These are phyloP conservation scores for Geotrichum klebahnii DNA, from an alignment of 1,139 yeast species.

Conservation along the genomic window DNA sequence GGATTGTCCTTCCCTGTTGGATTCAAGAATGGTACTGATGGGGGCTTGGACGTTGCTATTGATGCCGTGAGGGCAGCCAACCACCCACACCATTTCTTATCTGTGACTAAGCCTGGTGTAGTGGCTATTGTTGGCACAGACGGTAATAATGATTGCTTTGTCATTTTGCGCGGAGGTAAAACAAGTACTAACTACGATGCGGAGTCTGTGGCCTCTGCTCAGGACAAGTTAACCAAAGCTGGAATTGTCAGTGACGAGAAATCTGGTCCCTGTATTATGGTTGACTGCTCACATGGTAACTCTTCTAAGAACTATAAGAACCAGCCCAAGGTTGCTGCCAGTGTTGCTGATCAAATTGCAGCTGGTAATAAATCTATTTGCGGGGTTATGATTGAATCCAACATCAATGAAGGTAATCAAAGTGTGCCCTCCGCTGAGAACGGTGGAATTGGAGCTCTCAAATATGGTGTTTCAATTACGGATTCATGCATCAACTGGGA, in stretches of 20 bases:
- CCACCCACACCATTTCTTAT: slow-evolving; percentile 88
- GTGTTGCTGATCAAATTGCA: slow-evolving; percentile 69
- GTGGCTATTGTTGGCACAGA: slow-evolving; percentile 94
- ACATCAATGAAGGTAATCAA: slow-evolving; percentile 88
- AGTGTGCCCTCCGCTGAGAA: slow-evolving; percentile 58
- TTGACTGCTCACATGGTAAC: slow-evolving; percentile 97
- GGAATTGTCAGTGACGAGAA: slow-evolving; percentile 48
- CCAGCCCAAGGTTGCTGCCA: slow-evolving; percentile 88
- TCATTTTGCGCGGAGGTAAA: slow-evolving; percentile 93
- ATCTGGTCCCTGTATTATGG: slow-evolving; percentile 66
- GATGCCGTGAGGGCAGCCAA: slow-evolving; percentile 93
- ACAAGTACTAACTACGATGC: slow-evolving; percentile 85
- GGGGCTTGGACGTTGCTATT: slow-evolving; percentile 82
- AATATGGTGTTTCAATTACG: slow-evolving; percentile 91
- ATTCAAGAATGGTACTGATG: slow-evolving; percentile 96
- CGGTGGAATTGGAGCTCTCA: slow-evolving; percentile 68
- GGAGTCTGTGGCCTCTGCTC: slow-evolving; percentile 63
- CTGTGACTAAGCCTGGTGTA: slow-evolving; percentile 90
- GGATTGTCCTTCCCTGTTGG: slow-evolving; percentile 96
- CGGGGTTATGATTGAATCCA: slow-evolving; percentile 96
- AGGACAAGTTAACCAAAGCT: slow-evolving; percentile 58
- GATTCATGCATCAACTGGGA: slow-evolving; percentile 96
- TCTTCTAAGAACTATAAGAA: slow-evolving; percentile 83
- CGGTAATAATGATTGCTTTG: slow-evolving; percentile 87
- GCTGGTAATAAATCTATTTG: slow-evolving; percentile 75